Percentiles rank a stretch among this genome's conserved stretches.
phyloP scores from a whole-genome alignment of 345 rosid species.

The Populus euphratica region DNA sequence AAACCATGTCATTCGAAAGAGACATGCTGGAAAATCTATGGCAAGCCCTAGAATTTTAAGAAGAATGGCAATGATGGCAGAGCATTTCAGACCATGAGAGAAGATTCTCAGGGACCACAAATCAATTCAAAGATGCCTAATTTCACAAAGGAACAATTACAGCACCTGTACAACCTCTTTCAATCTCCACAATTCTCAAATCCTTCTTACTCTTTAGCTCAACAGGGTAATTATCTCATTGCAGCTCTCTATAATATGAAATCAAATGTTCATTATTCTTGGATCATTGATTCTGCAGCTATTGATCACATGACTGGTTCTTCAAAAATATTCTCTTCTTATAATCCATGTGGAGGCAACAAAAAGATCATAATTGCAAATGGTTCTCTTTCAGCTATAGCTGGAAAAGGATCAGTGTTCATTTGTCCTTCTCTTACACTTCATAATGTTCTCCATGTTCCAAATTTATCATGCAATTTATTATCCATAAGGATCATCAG shows the following conservation, averaged over 20 bases:
- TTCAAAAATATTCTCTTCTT: background rate
- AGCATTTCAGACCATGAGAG: background rate
- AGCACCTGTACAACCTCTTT: background rate
- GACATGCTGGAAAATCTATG: background rate
- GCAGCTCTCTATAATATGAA: background rate
- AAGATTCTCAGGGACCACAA: background rate
- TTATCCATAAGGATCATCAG: background rate
- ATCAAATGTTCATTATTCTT: no score
- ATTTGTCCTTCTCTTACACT: background rate
- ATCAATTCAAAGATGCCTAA: background rate
- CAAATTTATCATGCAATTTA: conserved; percentile 2
- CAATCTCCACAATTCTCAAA: background rate
- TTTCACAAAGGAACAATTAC: background rate
- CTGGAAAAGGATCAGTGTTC: background rate
- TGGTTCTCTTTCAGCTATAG: background rate
- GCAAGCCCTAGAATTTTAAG: background rate
- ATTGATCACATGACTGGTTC: background rate
- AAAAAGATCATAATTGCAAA: conserved; percentile 1
- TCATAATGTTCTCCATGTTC: background rate
- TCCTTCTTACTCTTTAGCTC: background rate
- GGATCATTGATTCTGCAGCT: background rate
- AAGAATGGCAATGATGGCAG: background rate
- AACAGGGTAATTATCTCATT: background rate
- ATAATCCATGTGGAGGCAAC: background rate
- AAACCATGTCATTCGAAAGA: background rate